A percentile compares a stretch with the other conserved stretches of the same genome.
These are phyloP conservation scores for Solanum dulcamara DNA, from an alignment of 257 asterid species.

Conservation along the genomic window DNA sequence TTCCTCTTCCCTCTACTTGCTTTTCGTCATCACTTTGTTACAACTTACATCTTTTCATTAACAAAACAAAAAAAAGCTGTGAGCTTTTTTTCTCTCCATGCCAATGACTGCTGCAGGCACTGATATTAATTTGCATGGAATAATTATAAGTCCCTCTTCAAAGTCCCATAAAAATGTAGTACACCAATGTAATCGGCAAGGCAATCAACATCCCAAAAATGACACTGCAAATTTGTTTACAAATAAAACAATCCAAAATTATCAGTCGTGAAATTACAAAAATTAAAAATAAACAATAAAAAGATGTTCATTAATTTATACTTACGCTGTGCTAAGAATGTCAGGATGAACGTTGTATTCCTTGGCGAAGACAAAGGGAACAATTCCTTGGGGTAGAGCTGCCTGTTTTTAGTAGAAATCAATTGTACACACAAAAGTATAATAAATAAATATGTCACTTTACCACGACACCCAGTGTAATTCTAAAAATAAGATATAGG, in stretches of 20 bases:
- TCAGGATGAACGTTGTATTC: conserved; percentile 42
- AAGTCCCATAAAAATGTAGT: conserved; percentile 39
- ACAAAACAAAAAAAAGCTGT: neutral
- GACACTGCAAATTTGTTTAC: conserved; percentile 14
- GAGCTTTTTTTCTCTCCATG: neutral
- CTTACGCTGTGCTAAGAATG: conserved; percentile 38
- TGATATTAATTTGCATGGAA: neutral
- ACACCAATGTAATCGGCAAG: conserved; percentile 33
- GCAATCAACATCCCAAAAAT: conserved; percentile 45
- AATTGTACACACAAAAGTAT: neutral
- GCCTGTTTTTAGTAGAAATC: conserved; percentile 14
- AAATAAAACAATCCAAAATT: neutral
- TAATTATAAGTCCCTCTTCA: neutral
- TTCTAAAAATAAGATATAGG: too few relatives aligned
- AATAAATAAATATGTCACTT: neutral
- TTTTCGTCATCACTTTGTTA: neutral
- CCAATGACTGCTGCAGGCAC: neutral
- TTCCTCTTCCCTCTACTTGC: neutral
- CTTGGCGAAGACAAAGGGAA: conserved; percentile 43
- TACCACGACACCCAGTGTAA: too few relatives aligned
- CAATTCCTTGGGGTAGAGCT: conserved; percentile 46
- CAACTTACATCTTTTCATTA: neutral
- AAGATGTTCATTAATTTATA: neutral
- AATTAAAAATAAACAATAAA: neutral
- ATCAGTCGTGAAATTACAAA: neutral